These are phyloP conservation scores for Adenanthera pavonina DNA, from an alignment of 306 rosid genomes.

Conservation along the genomic window DNA sequence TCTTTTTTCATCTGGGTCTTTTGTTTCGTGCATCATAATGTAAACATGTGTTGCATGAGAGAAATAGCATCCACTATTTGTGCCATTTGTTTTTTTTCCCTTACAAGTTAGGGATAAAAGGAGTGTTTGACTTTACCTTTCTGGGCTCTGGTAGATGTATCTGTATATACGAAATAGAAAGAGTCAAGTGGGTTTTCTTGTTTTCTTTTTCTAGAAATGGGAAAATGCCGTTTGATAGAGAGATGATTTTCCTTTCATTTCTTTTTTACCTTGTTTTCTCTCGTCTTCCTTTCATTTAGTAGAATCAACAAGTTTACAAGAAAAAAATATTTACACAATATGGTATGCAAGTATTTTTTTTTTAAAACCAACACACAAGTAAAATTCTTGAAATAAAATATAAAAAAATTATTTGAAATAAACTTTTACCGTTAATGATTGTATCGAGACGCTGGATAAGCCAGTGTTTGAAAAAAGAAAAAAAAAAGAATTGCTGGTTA, in stretches of 20 bases:
- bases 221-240: background rate
- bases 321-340: too few species aligned
- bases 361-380: too few species aligned
- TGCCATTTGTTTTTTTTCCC: background rate
- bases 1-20: background rate
- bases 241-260: background rate
- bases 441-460: too few species aligned
- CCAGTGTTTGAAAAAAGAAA: too few species aligned
- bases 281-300: too few species aligned
- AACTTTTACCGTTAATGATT: too few species aligned
- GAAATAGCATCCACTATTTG: conserved; percentile 15
- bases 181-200: background rate
- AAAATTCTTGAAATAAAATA: too few species aligned
- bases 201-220: background rate
- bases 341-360: too few species aligned
- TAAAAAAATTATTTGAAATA: too few species aligned
- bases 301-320: too few species aligned
- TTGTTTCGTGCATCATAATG: conserved; percentile 13
- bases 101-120: background rate
- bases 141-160: background rate
- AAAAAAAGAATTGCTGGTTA: too few species aligned
- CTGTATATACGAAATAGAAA: background rate
- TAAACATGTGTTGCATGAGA: conserved; percentile 46
- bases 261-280: background rate
- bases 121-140: background rate